phyloP scores from a whole-genome alignment of 2,329 filamentous ascomycete species.

The Diaporthe longicolla region DNA sequence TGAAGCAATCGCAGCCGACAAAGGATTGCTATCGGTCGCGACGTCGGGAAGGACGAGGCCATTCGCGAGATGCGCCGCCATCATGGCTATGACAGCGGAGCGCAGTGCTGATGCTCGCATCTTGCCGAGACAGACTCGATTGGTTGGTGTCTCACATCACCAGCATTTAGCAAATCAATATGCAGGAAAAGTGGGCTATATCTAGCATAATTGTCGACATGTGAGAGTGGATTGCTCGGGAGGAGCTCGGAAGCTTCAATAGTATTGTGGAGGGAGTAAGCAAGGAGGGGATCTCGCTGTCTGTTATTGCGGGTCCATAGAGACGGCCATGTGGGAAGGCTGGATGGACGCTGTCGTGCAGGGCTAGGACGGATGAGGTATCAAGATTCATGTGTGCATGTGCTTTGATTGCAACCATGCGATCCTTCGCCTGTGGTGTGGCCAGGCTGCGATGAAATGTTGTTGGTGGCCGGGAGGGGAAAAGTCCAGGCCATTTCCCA shows the following conservation, averaged over 20 bases:
- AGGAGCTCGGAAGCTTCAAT: neutral
- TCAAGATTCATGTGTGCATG: constrained; percentile 17
- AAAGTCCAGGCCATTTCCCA: neutral
- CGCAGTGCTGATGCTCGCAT: constrained; percentile 26
- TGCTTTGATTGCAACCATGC: neutral
- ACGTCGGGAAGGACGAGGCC: neutral
- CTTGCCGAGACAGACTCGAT: neutral
- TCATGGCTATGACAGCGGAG: neutral
- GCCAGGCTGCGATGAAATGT: neutral
- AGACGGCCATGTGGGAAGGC: neutral
- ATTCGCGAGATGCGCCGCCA: neutral
- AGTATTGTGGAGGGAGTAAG: neutral
- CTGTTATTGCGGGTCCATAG: neutral
- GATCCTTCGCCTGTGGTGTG: constrained; percentile 11
- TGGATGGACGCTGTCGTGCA: neutral
- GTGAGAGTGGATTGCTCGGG: neutral
- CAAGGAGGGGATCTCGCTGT: neutral
- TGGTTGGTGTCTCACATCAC: constrained; percentile 20
- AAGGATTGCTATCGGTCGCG: neutral
- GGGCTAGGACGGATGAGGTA: constrained; percentile 25
- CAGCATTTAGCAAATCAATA: neutral
- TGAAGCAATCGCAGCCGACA: neutral
- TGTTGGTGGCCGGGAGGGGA: neutral
- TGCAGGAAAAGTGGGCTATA: neutral
- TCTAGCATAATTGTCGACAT: neutral